Evolutionary conservation across 345 rosid species (phyloP).

Genomic region (Eucalyptus brandiana): DNA sequence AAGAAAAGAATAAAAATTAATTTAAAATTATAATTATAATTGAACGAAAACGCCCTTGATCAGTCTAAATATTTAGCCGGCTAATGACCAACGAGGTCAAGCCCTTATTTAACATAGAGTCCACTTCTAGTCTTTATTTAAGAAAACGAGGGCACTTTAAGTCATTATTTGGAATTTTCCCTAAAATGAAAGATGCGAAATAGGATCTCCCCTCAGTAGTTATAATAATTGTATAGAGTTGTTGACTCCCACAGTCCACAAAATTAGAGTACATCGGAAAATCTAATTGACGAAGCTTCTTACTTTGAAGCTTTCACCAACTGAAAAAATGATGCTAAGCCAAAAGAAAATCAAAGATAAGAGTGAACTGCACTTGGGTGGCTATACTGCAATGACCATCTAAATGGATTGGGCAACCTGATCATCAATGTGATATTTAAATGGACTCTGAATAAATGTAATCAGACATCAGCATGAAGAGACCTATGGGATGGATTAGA

Average conservation of each 20-base stretch:
- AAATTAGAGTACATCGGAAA: background rate
- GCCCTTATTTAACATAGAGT: no score
- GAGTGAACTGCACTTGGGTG: background rate
- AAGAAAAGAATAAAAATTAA: no score
- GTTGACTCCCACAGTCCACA: background rate
- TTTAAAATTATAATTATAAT: no score
- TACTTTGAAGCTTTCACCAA: background rate
- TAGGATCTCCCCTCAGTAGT: background rate
- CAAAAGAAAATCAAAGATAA: background rate
- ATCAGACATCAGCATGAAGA: background rate
- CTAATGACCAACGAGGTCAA: no score
- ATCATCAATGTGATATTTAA: background rate
- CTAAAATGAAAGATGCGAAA: background rate
- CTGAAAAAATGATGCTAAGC: background rate
- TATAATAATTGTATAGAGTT: background rate
- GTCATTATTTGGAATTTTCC: no score
- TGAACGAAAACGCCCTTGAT: no score
- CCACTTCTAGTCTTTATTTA: no score
- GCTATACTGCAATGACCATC: background rate
- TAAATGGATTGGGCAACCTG: background rate
- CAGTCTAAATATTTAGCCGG: no score
- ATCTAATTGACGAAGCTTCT: background rate
- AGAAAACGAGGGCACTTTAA: no score
- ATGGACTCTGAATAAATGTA: background rate
- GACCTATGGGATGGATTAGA: background rate